A percentile compares a stretch with the other conserved stretches of the same genome.
Evolutionary conservation across 2,329 filamentous ascomycete genomes (phyloP).

Genomic region (Malbranchea cinnamomea): DNA sequence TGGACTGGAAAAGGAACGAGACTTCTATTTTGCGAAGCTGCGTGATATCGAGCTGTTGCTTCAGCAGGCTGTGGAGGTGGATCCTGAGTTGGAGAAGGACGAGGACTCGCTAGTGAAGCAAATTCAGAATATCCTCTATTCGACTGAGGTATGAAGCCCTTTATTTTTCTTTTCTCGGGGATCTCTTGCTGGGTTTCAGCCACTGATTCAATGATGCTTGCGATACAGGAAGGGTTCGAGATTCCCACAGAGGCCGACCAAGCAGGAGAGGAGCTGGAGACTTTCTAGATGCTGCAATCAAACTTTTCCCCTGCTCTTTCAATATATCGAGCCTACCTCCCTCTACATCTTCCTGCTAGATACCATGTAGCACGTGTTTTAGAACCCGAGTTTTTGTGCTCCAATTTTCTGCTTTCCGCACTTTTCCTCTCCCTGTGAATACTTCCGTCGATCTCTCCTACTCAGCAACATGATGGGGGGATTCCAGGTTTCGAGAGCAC

Average conservation of each 20-base stretch:
- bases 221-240: constrained; percentile 48
- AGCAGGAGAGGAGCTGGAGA: constrained; percentile 29
- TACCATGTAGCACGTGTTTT: no score
- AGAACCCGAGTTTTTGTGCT: no score
- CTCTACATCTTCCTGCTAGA: no score
- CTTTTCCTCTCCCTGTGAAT: no score
- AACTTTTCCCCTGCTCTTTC: background rate
- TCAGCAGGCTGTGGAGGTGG: constrained; percentile 82
- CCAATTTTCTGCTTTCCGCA: no score
- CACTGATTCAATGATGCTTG: constrained; percentile 1
- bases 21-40: constrained; percentile 99
- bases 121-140: constrained; percentile 94
- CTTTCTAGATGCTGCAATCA: constrained; percentile 17
- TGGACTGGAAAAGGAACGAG: constrained; percentile 85
- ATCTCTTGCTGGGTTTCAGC: background rate
- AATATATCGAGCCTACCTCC: background rate
- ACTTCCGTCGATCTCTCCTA: no score
- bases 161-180: background rate
- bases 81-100: constrained; percentile 86
- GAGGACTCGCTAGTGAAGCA: constrained; percentile 85
- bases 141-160: constrained; percentile 53
- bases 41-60: constrained; percentile 91
- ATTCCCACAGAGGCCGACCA: constrained; percentile 67
- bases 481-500: no score
- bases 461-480: no score